Conservation (phyloP, 345 rosid genomes). For the Cochlearia excelsa region DNA sequence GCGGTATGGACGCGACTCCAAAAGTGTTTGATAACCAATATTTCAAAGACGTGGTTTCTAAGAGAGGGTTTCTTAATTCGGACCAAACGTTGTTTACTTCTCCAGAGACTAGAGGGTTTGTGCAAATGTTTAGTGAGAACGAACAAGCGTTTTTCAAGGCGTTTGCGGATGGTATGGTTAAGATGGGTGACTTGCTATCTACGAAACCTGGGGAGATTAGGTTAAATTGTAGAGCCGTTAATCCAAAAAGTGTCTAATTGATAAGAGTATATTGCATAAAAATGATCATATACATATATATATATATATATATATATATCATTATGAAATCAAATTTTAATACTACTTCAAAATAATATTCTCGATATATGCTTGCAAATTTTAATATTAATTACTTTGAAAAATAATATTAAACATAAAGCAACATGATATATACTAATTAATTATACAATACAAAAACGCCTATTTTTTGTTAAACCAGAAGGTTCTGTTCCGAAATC, state of each 20-base stretch:
- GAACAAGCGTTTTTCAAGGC: slow-evolving; percentile 57
- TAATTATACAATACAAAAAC: too few species aligned
- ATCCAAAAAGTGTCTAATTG: not conserved
- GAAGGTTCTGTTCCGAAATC: too few species aligned
- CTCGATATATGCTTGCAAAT: too few species aligned
- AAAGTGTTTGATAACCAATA: slow-evolving; percentile 63
- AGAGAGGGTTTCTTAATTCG: slow-evolving; percentile 87
- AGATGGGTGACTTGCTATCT: slow-evolving; percentile 80
- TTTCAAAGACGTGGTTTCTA: slow-evolving; percentile 75
- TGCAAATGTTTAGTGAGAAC: slow-evolving; percentile 47
- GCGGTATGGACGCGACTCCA: slow-evolving; percentile 73
- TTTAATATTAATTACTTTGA: too few species aligned
- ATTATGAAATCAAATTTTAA: too few species aligned
- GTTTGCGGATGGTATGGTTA: slow-evolving; percentile 73
- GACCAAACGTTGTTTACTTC: slow-evolving; percentile 72
- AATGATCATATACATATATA: too few species aligned
- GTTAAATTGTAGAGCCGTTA: slow-evolving; percentile 1
- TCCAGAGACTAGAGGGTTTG: slow-evolving; percentile 52
- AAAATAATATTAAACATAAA: too few species aligned
- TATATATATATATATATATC: too few species aligned
- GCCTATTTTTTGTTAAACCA: too few species aligned
- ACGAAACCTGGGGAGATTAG: slow-evolving; percentile 72
- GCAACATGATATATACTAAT: too few species aligned
- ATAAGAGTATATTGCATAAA: too few species aligned
- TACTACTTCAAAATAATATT: too few species aligned